These are phyloP conservation scores for Torulaspora quercuum DNA, from an alignment of 805 yeast genomes.

Conservation along the genomic window DNA sequence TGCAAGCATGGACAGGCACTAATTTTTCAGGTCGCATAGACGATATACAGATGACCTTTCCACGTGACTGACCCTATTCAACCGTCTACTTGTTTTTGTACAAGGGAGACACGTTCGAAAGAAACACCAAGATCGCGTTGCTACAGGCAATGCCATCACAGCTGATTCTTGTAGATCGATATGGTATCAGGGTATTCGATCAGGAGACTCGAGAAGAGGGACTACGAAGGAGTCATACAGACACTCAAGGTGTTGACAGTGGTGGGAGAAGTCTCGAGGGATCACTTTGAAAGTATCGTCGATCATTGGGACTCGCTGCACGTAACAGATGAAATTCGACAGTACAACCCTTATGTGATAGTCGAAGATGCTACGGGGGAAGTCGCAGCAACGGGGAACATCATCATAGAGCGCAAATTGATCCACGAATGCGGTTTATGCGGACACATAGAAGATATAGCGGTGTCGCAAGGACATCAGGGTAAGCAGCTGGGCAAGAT, in stretches of 20 bases:
- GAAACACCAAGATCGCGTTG: no score
- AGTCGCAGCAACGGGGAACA: constrained; percentile 81
- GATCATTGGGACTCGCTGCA: constrained; percentile 53
- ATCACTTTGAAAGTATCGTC: constrained; percentile 49
- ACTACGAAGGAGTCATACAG: constrained; percentile 57
- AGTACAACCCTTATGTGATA: constrained; percentile 71
- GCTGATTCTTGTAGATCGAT: no score
- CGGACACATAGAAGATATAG: constrained; percentile 94
- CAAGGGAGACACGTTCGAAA: no score
- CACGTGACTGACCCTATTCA: constrained; percentile 13
- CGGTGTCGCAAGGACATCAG: constrained; percentile 70
- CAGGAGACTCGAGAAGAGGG: constrained; percentile 53
- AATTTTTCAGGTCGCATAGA: neutral
- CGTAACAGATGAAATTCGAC: constrained; percentile 31
- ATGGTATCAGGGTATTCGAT: constrained; percentile 55
- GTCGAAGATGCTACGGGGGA: constrained; percentile 42
- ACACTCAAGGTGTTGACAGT: constrained; percentile 70
- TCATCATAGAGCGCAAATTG: constrained; percentile 73
- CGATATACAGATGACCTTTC: no score
- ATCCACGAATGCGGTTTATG: constrained; percentile 82
- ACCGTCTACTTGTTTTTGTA: no score
- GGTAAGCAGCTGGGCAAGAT: constrained; percentile 77
- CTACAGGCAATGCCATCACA: no score
- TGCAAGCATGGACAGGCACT: constrained; percentile 7
- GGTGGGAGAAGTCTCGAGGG: constrained; percentile 65